Evolutionary conservation across 1,284 basidiomycete genomes (phyloP), one percentile per base, ranked within the genome.

Genomic region (Ceratorhiza oryzae-sativae): DNA sequence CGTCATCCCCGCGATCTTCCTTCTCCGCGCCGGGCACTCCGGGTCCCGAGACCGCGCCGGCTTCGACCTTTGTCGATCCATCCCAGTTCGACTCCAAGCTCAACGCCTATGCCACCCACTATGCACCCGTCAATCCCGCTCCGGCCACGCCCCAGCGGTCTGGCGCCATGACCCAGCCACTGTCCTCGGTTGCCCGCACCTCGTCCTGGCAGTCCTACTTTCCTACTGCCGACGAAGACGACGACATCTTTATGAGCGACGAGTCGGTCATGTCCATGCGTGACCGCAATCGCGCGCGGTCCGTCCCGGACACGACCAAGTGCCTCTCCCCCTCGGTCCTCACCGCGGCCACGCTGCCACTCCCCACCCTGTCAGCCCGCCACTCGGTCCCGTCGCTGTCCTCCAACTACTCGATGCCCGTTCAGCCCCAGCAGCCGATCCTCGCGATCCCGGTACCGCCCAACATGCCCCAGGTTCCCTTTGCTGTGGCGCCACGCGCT

Each of bases 251-350:
- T 25, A 68, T 68, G 65, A 68, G 65, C 30, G 65, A 68, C 53
- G 65, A 68, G 53, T 68, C 65, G 4, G 65, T 68, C 23, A 68
- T 68, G 65, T 68, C 65, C 23, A 68, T 68, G 65, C 65, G 65
- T 32, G 65, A 68, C 41, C 23, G 65, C 51, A 68, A 46, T n/a
- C 65, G 65, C 15, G 65, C 65, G 2, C 34, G 53, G 5, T 68
- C 65, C 0, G 25, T 68, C 30, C 65, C 65, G 25, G 65, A 68
- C 34, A 68, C 65, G 51, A 68, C 65, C 65, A 68, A 68, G 53
- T 68, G 65, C 53, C 65, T 68, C 39, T 68, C 65, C 15, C 65
- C 65, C 23, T 56, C 65, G 39, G 65, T 68, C 13, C 65, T 68
- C 12, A 56, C 65, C 3, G 15, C 65, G 9, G 42, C 65, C 6